Conservation (phyloP, 2,329 filamentous ascomycete species). For the Alternaria arborescens region DNA sequence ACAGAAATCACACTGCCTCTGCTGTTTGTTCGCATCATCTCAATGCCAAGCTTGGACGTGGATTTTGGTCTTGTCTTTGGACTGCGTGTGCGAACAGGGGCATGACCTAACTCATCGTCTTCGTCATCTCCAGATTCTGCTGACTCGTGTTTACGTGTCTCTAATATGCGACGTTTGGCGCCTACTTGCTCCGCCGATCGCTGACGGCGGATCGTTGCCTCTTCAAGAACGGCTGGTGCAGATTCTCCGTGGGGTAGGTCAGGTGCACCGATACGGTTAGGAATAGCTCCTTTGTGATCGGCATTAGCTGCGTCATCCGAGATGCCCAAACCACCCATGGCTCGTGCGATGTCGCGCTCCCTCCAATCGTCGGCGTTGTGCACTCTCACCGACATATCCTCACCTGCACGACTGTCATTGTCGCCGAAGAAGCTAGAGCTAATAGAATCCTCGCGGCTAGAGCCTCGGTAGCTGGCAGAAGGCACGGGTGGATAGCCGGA, state of each 20-base stretch:
- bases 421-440: conserved; percentile 89
- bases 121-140: conserved; percentile 93
- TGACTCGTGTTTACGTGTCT: conserved; percentile 76
- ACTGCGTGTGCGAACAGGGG: conserved; percentile 61
- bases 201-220: conserved; percentile 62
- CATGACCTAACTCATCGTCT: conserved; percentile 83
- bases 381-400: conserved; percentile 80
- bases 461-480: conserved; percentile 79
- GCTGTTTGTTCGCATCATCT: conserved; percentile 98
- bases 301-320: conserved; percentile 65
- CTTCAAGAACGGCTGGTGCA: conserved; percentile 67
- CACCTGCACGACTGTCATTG: conserved; percentile 74
- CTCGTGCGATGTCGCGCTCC: conserved; percentile 61
- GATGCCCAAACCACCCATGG: conserved; percentile 76
- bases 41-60: conserved; percentile 85
- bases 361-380: conserved; percentile 81
- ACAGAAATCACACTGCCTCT: conserved; percentile 75
- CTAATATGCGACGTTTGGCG: conserved; percentile 76
- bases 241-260: conserved; percentile 57
- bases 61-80: conserved; percentile 57
- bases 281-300: conserved; percentile 43
- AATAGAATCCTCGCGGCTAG: conserved; percentile 87
- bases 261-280: conserved; percentile 46
- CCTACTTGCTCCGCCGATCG: conserved; percentile 77
- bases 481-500: conserved; percentile 76